These are phyloP conservation scores for Nasturtium officinale DNA, from an alignment of 345 rosid species.

Conservation along the genomic window DNA sequence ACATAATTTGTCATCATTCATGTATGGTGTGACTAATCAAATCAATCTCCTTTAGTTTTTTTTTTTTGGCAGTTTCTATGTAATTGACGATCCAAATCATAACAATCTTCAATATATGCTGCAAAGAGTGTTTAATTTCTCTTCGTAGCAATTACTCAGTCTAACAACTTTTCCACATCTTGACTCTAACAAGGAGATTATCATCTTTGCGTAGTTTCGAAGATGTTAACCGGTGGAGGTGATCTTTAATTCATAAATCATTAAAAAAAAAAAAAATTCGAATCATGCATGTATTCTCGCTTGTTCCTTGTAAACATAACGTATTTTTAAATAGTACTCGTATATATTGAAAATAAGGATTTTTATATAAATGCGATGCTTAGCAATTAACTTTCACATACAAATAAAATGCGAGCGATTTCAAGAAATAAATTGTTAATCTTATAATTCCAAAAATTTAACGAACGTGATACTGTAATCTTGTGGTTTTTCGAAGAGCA, in stretches of 20 bases:
- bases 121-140: conserved; percentile 23
- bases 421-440: background rate
- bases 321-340: background rate
- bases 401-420: background rate
- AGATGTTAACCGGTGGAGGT: background rate
- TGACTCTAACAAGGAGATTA: conserved; percentile 19
- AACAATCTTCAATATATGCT: conserved; percentile 29
- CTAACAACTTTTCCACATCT: conserved; percentile 17
- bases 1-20: background rate
- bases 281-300: background rate
- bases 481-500: background rate
- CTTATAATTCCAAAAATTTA: background rate
- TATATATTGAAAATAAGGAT: background rate
- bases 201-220: conserved; percentile 4
- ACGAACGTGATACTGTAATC: background rate
- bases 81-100: background rate
- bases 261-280: background rate
- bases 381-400: background rate
- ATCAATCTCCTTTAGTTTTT: background rate
- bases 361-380: background rate
- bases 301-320: background rate
- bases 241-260: background rate
- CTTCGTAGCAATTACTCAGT: conserved; percentile 25
- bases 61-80: conserved; percentile 21
- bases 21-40: conserved; percentile 15